Conservation (phyloP, 1,284 basidiomycete genomes). For the Ganoderma boninense region DNA sequence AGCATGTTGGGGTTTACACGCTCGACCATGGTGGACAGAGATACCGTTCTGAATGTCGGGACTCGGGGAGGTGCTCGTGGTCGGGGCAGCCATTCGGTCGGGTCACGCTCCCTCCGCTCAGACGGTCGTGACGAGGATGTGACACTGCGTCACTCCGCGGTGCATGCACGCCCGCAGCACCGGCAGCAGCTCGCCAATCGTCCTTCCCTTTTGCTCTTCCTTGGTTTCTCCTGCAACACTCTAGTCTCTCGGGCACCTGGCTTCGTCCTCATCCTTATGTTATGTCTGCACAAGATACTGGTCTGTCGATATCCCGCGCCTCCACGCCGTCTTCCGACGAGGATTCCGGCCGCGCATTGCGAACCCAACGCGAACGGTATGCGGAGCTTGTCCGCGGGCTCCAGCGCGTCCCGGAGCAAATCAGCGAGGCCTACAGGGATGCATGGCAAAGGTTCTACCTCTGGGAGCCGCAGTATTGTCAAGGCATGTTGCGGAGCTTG, state of each 20-base stretch:
- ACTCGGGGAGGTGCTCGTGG: constrained; percentile 15
- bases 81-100: constrained; percentile 18
- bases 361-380: constrained; percentile 16
- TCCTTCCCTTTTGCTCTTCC: background rate
- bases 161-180: background rate
- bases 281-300: constrained; percentile 1
- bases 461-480: constrained; percentile 41
- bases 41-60: background rate
- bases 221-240: background rate
- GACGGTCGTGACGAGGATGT: constrained; percentile 13
- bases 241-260: background rate
- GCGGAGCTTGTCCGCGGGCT: constrained; percentile 20
- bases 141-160: constrained; percentile 6
- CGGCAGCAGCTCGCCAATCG: background rate
- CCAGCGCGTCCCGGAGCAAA: constrained; percentile 10
- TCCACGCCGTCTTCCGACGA: background rate
- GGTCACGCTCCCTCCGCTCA: constrained; percentile 7
- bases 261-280: background rate
- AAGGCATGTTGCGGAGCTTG: constrained; percentile 20
- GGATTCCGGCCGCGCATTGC: constrained; percentile 12
- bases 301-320: background rate
- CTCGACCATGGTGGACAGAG: constrained; percentile 41
- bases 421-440: constrained; percentile 19
- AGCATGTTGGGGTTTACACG: constrained; percentile 66
- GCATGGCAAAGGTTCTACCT: constrained; percentile 48